phyloP scores from a whole-genome alignment of 1,139 yeast species.

The Yueomyces sp. region DNA sequence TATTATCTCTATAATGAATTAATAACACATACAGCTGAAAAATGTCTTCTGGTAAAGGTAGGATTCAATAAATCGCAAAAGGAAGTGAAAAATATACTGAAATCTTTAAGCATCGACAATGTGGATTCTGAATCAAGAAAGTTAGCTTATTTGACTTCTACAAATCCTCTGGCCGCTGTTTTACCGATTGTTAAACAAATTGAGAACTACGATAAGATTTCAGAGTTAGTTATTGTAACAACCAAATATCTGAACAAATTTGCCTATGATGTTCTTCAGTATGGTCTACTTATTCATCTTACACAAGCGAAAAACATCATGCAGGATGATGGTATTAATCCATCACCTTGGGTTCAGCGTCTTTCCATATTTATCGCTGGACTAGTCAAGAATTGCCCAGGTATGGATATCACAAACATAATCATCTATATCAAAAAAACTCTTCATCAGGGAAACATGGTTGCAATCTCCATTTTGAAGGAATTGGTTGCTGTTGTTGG shows the following conservation, averaged over 20 bases:
- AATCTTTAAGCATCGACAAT: slow-evolving; percentile 79
- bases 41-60: slow-evolving; percentile 44
- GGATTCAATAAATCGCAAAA: slow-evolving; percentile 66
- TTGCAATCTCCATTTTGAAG: slow-evolving; percentile 56
- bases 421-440: slow-evolving; percentile 51
- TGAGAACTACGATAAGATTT: slow-evolving; percentile 86
- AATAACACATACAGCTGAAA: slow-evolving; percentile 41
- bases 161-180: slow-evolving; percentile 75
- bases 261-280: slow-evolving; percentile 80
- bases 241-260: slow-evolving; percentile 66
- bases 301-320: slow-evolving; percentile 56
- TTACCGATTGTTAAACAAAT: slow-evolving; percentile 54
- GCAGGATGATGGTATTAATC: slow-evolving; percentile 72
- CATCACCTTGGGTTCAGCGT: slow-evolving; percentile 77
- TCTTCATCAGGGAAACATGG: slow-evolving; percentile 46
- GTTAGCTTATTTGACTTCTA: slow-evolving; percentile 61
- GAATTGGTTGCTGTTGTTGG: slow-evolving; percentile 69
- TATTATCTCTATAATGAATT: slow-evolving; percentile 80
- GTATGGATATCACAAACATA: slow-evolving; percentile 44
- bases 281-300: slow-evolving; percentile 59
- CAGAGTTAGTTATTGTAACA: slow-evolving; percentile 64
- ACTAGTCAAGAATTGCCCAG: slow-evolving; percentile 40
- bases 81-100: slow-evolving; percentile 67
- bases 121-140: slow-evolving; percentile 66
- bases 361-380: slow-evolving; percentile 56